Conservation (phyloP, 2,329 filamentous ascomycete species). For the Orbilia quercus region DNA sequence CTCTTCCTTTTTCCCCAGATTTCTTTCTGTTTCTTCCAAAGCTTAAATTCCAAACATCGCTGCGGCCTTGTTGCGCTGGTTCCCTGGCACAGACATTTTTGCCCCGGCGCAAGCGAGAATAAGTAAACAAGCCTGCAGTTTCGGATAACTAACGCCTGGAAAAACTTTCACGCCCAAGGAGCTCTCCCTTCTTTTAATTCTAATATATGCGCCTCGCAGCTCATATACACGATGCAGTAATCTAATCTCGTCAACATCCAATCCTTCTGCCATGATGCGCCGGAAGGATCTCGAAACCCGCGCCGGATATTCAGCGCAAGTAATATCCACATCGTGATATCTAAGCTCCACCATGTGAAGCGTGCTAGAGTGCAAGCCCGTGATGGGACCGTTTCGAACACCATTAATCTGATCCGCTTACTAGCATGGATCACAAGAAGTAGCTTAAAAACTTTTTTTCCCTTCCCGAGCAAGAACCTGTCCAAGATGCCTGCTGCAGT, state of each 20-base stretch:
- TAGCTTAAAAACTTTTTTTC: too few species aligned
- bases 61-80: neutral
- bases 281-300: neutral
- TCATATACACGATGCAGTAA: neutral
- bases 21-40: slow-evolving; percentile 9
- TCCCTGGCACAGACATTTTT: neutral
- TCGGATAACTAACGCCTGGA: neutral
- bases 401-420: too few species aligned
- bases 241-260: neutral
- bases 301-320: too few species aligned
- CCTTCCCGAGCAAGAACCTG: too few species aligned
- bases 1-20: slow-evolving; percentile 22
- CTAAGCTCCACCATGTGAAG: too few species aligned
- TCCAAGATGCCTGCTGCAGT: too few species aligned
- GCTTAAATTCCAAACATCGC: slow-evolving; percentile 4
- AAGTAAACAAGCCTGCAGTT: neutral
- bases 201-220: slow-evolving; percentile 1
- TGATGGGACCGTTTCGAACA: too few species aligned
- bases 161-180: neutral
- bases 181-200: slow-evolving; percentile 2
- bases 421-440: too few species aligned
- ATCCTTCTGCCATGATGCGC: too few species aligned
- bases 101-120: slow-evolving; percentile 6
- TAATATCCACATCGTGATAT: too few species aligned
- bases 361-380: too few species aligned